A percentile compares a stretch with the other conserved stretches of the same genome.
phyloP scores from a whole-genome alignment of 2,329 filamentous ascomycete genomes.

The Lasiodiplodia gonubiensis region DNA sequence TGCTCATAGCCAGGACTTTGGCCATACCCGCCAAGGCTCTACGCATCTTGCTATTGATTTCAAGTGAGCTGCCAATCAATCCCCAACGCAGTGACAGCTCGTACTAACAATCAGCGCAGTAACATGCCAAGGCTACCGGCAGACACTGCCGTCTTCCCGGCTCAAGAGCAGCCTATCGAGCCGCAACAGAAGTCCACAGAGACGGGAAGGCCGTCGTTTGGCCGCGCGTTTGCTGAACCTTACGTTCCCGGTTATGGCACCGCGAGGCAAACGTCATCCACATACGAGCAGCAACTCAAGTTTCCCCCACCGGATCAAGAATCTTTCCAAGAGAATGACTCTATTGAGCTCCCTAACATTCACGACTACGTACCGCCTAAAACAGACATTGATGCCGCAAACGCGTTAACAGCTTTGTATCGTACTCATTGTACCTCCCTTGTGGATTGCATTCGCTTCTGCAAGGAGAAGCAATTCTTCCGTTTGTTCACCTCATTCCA shows the following conservation, averaged over 20 bases:
- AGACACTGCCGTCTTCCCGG: slow-evolving; percentile 56
- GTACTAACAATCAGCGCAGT: slow-evolving; percentile 34
- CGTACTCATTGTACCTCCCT: slow-evolving; percentile 94
- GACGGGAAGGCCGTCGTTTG: slow-evolving; percentile 50
- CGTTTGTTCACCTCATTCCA: slow-evolving; percentile 94
- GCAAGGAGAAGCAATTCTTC: slow-evolving; percentile 96
- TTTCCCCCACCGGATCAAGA: slow-evolving; percentile 66
- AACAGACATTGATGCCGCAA: slow-evolving; percentile 85
- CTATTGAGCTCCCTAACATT: slow-evolving; percentile 83
- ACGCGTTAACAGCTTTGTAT: slow-evolving; percentile 85
- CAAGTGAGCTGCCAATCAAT: slow-evolving; percentile 36
- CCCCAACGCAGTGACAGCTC: background rate
- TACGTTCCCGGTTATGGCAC: slow-evolving; percentile 50
- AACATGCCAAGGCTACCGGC: slow-evolving; percentile 53
- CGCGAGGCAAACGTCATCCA: slow-evolving; percentile 52
- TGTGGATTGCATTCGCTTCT: slow-evolving; percentile 93
- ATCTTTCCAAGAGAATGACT: slow-evolving; percentile 67
- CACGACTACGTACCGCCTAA: slow-evolving; percentile 77
- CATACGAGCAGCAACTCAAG: slow-evolving; percentile 66
- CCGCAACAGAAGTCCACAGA: slow-evolving; percentile 39
- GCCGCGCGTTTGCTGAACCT: slow-evolving; percentile 54
- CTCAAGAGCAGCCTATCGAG: slow-evolving; percentile 35
- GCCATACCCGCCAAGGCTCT: slow-evolving; percentile 39
- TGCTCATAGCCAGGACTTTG: slow-evolving; percentile 27
- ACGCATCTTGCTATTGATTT: slow-evolving; percentile 43